A percentile compares a stretch with the other conserved stretches of the same genome.
phyloP scores from a whole-genome alignment of 768 basidiomycete genomes.

The Rhizopogon vulgaris region DNA sequence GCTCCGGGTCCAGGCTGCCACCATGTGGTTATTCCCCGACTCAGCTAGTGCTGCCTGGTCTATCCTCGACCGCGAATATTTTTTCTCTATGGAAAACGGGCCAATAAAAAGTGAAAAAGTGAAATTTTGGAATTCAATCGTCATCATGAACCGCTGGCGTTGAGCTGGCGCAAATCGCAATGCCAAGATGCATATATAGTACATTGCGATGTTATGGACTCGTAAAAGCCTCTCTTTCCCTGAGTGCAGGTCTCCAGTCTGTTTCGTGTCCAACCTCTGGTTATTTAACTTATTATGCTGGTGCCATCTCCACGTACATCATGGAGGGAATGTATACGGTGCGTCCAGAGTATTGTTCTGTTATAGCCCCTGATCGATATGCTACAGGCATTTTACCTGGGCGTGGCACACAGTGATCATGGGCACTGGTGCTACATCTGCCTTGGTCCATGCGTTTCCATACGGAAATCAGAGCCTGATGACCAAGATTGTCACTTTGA shows the following conservation, averaged over 20 bases:
- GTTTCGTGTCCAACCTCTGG: too few relatives aligned
- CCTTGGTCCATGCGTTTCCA: constrained; percentile 37
- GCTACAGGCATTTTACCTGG: constrained; percentile 37
- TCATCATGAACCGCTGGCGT: too few relatives aligned
- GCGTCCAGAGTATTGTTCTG: neutral
- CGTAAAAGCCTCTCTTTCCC: neutral
- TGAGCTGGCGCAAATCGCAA: too few relatives aligned
- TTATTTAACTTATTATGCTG: neutral
- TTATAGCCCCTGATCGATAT: neutral
- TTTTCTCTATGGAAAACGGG: too few relatives aligned
- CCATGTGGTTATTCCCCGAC: too few relatives aligned
- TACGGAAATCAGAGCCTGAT: constrained; percentile 30
- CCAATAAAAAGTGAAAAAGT: too few relatives aligned
- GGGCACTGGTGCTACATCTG: constrained; percentile 39
- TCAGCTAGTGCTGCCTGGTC: too few relatives aligned
- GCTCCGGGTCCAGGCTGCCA: too few relatives aligned
- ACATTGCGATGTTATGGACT: too few relatives aligned
- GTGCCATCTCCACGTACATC: constrained; percentile 22
- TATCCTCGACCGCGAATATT: too few relatives aligned
- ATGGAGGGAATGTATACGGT: constrained; percentile 33
- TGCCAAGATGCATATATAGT: neutral
- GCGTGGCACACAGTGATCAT: constrained; percentile 43
- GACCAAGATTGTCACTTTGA: constrained; percentile 29
- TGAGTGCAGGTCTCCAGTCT: neutral
- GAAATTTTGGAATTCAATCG: too few relatives aligned